These are phyloP conservation scores for Coemansia sp. DNA, from an alignment of 192 early-diverging fungal genomes.

Conservation along the genomic window DNA sequence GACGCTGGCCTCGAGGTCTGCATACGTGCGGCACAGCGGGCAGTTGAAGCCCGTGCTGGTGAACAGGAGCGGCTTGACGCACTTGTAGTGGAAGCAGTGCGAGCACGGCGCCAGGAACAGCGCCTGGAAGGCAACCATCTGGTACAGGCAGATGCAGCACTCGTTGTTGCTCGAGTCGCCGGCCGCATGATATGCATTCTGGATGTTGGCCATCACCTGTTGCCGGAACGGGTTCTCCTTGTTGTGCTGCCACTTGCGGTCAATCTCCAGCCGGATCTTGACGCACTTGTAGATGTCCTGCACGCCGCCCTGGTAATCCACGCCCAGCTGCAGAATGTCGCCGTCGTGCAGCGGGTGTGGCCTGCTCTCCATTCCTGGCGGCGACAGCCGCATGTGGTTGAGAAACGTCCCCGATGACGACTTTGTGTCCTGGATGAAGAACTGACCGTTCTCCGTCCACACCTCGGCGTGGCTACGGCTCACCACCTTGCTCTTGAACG, in stretches of 20 bases:
- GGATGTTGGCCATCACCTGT: slow-evolving; percentile 50
- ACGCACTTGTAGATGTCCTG: slow-evolving; percentile 95
- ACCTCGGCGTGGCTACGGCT: slow-evolving; percentile 91
- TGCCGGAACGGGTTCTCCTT: slow-evolving; percentile 65
- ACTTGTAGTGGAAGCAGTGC: slow-evolving; percentile 93
- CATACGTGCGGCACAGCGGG: slow-evolving; percentile 88
- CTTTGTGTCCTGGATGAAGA: slow-evolving; percentile 92
- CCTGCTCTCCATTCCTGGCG: slow-evolving; percentile 80
- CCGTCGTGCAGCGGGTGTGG: slow-evolving; percentile 82
- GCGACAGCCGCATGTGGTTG: slow-evolving; percentile 89
- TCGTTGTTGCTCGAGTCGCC: slow-evolving; percentile 53
- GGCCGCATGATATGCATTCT: slow-evolving; percentile 38
- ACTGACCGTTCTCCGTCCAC: slow-evolving; percentile 82
- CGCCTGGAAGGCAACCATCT: slow-evolving; percentile 83
- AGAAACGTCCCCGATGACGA: slow-evolving; percentile 98
- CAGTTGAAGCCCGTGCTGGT: slow-evolving; percentile 78
- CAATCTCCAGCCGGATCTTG: slow-evolving; percentile 79
- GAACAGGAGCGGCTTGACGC: slow-evolving; percentile 78
- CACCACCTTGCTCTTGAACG: slow-evolving; percentile 93
- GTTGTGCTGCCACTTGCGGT: slow-evolving; percentile 66
- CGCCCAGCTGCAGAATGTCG: slow-evolving; percentile 93
- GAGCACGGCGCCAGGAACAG: slow-evolving; percentile 92
- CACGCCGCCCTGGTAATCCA: slow-evolving; percentile 91
- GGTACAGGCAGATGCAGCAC: slow-evolving; percentile 90
- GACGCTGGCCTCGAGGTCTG: slow-evolving; percentile 83